phyloP scores from a whole-genome alignment of 2,329 filamentous ascomycete genomes.

The Colletotrichum sp. region DNA sequence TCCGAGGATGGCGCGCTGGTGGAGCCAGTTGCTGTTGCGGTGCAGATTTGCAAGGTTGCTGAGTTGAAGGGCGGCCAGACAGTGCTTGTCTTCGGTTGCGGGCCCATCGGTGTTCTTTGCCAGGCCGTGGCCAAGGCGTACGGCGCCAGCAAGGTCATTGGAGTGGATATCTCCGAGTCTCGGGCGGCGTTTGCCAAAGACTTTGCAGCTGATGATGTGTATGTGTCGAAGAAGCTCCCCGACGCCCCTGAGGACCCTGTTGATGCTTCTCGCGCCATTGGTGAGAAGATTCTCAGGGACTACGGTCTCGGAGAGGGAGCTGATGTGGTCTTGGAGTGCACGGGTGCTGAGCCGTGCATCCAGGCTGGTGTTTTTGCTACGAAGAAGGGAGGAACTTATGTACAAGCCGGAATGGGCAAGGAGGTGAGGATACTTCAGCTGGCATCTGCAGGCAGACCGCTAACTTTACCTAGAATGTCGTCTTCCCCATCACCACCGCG shows the following conservation, averaged over 20 bases:
- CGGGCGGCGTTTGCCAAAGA: slow-evolving; percentile 45
- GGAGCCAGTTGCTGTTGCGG: slow-evolving; percentile 57
- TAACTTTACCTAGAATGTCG: slow-evolving; percentile 38
- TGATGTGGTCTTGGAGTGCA: slow-evolving; percentile 50
- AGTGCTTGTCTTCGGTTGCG: slow-evolving; percentile 54
- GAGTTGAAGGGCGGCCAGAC: slow-evolving; percentile 44
- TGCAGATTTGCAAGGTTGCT: slow-evolving; percentile 48
- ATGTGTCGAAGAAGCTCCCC: slow-evolving; percentile 38
- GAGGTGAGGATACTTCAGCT: slow-evolving; percentile 25
- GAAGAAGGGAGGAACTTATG: slow-evolving; percentile 52
- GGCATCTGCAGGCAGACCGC: not conserved
- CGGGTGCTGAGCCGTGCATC: slow-evolving; percentile 43
- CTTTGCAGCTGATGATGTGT: slow-evolving; percentile 50
- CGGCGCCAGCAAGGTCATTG: slow-evolving; percentile 48
- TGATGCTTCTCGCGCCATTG: slow-evolving; percentile 54
- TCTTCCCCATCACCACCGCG: slow-evolving; percentile 72
- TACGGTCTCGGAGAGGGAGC: slow-evolving; percentile 47
- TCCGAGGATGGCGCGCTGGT: slow-evolving; percentile 58
- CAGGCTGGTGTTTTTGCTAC: slow-evolving; percentile 48
- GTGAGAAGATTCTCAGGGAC: slow-evolving; percentile 47
- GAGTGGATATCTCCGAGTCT: slow-evolving; percentile 48
- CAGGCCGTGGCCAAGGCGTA: slow-evolving; percentile 51
- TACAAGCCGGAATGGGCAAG: slow-evolving; percentile 57
- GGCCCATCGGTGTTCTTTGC: slow-evolving; percentile 52
- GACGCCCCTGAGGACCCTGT: slow-evolving; percentile 51